Conservation (phyloP, 768 basidiomycete species). For the Lactifluus volemus region DNA sequence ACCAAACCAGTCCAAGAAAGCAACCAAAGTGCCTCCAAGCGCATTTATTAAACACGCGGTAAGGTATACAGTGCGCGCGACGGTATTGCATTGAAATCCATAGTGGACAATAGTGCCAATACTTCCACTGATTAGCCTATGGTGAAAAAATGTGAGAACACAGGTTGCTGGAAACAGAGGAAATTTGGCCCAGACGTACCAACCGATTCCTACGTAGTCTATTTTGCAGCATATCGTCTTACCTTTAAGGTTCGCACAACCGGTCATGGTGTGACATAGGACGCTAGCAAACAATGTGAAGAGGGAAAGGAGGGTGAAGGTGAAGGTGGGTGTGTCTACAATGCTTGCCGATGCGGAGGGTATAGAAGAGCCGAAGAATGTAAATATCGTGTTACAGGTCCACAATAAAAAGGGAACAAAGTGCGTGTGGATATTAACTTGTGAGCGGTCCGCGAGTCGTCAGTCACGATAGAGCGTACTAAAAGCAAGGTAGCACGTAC, state of each 20-base stretch:
- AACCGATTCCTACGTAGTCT: constrained; percentile 90
- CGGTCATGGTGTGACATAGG: constrained; percentile 81
- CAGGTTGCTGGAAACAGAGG: background rate
- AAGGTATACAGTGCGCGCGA: constrained; percentile 51
- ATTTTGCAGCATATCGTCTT: constrained; percentile 82
- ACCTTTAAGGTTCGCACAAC: constrained; percentile 68
- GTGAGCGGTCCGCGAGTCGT: background rate
- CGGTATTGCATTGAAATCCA: constrained; percentile 64
- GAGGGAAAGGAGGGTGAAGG: constrained; percentile 66
- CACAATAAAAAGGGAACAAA: constrained; percentile 73
- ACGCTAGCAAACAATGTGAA: constrained; percentile 66
- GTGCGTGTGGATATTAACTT: constrained; percentile 93
- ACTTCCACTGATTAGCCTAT: constrained; percentile 77
- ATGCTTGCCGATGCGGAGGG: constrained; percentile 12
- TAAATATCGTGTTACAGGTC: constrained; percentile 38
- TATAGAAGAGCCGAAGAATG: constrained; percentile 24
- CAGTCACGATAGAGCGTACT: background rate
- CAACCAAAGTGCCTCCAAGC: constrained; percentile 67
- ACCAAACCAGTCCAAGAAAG: constrained; percentile 91
- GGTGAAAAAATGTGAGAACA: background rate
- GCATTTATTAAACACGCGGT: constrained; percentile 63
- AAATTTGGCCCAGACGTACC: constrained; percentile 35
- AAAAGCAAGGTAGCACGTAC: constrained; percentile 36
- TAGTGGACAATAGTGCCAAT: constrained; percentile 75
- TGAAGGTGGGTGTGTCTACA: constrained; percentile 49